Evolutionary conservation across 2,329 filamentous ascomycete genomes (phyloP), one percentile per base, ranked within the genome.

Genomic region (Pyrenophora graminea): DNA sequence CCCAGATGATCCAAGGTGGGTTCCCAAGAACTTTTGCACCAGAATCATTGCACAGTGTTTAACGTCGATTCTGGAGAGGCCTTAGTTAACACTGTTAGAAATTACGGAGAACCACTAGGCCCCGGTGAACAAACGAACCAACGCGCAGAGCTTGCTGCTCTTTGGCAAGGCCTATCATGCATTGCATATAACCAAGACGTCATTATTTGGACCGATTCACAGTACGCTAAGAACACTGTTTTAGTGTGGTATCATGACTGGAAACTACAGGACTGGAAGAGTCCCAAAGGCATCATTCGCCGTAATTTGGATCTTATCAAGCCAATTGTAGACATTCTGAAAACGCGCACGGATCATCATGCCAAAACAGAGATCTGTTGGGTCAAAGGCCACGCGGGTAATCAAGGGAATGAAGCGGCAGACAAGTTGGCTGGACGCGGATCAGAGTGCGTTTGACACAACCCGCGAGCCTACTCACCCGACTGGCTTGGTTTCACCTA

Each of bases 111-210:
- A 73, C 85, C 85, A 4, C 82, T 95, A 3, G 74, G 21, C 21
- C 21, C 90, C 39, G 78, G 81, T 18, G 79, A 80, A 7, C 92
- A 97, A 74, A 97, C 92, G 1, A 97, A 97, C 70, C 90, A 97
- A 71, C 88, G 92, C 2, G 92, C 91, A 10, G 92, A 97, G 76
- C 79, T 97, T 53, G 91, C 88, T 17, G 92, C 90, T 3, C 87
- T 96, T 56, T 82, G 88, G 69, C 21, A 45, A 15, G 34, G 9
- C 7, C 13, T 45, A n/a, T 18, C 34, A 12, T 19, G 9, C 6
- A 10, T 30, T n/a, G 10, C 23, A 10, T 4, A n/a, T 1, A 18
- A 8, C 6, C 15, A 38, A 15, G 21, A 45, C 8, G 21, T 21
- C 1, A 21, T 45, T 3, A 19, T 18, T 15, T 21, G 10, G 3